Base-by-base conservation (phyloP, 1,139 yeast species). In the Suhomyces anneliseae region DNA sequence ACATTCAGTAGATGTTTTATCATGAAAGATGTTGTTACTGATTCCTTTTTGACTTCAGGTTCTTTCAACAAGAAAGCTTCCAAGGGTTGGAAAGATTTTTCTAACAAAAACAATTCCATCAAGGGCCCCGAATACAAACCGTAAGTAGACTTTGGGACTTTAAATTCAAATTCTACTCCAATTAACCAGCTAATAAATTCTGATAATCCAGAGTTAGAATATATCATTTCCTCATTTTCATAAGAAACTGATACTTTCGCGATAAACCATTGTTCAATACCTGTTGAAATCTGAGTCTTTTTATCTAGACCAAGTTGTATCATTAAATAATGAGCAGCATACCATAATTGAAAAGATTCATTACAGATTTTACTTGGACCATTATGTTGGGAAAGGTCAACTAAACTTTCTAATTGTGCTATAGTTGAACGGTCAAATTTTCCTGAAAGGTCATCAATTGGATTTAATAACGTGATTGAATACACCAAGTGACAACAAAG, bases 291-390 rank as follows among this genome's bases (percentile, higher is more conserved):
- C 8, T 42, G 43, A 12, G 15, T 14, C 8, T 27, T 40, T 37
- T 53, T 54, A 15, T 45, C 43, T 4, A 43, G 34, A 35, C 66
- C 68, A 34, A 69, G 62, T 3, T 59, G 61, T 34, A 62, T 62
- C 9, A 76, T 69, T 7, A 78, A 55, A n/a, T 62, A 62, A 26
- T 70, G 60, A 7, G 79, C 53, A 0, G 72, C 57, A 44, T 70
- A 62, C 90, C 92, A 85, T 49, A 85, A 80, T 14, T 60, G 56
- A 39, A 81, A 66, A 7, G 86, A 69, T 45, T 75, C 79, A 40
- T 75, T 66, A 44, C 72, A 68, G 1, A 83, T 48, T 1, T 48
- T 34, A 1, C 62, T 58, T 0, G 93, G 92, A 0, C 92, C 92
- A 56, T 76, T 78, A 1, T 82, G 67, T 38, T 80, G 84, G 0